Evolutionary conservation across 441 rosid species (phyloP), one percentile per base, ranked within the genome.

Genomic region (Sinapis alba): DNA sequence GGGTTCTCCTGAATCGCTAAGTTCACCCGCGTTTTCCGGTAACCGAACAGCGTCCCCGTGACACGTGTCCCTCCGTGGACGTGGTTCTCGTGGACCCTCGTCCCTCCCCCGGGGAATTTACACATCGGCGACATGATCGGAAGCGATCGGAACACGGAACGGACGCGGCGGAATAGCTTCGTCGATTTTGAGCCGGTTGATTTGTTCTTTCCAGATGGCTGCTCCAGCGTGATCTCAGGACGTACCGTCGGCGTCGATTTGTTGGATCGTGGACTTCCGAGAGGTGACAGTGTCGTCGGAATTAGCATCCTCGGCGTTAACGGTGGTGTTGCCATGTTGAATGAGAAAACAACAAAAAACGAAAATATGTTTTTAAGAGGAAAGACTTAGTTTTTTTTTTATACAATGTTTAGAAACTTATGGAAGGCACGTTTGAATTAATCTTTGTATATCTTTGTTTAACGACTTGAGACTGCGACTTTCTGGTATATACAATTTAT

Each of bases 21-120:
- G 73, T 83, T 92, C 3, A 88, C 81, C 15, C 96, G 82, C 18
- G 86, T 73, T 75, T 89, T 90, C 4, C 92, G 85, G 67, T 88
- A 82, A 0, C 98, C 98, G 0, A 87, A 92, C 0, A 94, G 71
- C 59, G 96, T 92, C 1, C 98, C 97, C 0, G 91, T 85, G 80
- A 90, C 86, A 9, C 94, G 86, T 10, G 89, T 88, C 72, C 97
- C 96, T 1, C 96, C 95, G 18, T 89, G 92, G 45, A 90, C 78
- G 73, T 90, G 88, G 38, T 79, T 77, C 53, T 86, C 94, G 9
- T 81, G 83, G 54, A 76, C 74, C 1, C 87, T 77, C 59, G 61
- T 81, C 7, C 88, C 84, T 32, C 80, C 78, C 5, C 83, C 83
- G 0, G 97, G 95, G 20, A 89, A 82, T 70, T 86, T 88, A 77